Percentiles rank a stretch among this genome's conserved stretches.
phyloP scores from a whole-genome alignment of 768 basidiomycete species.

The Lactifluus piperatus region DNA sequence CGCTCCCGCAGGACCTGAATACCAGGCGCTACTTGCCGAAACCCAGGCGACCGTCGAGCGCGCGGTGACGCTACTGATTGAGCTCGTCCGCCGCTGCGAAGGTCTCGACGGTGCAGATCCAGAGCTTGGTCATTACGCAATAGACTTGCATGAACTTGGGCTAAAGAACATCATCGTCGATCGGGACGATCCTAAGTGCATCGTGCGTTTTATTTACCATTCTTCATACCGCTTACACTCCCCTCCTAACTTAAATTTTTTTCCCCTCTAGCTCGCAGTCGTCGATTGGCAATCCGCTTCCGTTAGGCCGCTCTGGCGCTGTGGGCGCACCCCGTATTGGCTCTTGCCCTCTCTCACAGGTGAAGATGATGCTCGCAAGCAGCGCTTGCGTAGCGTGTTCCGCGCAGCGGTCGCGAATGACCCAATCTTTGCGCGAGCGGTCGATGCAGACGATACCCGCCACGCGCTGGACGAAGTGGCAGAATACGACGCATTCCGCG shows the following conservation, averaged over 20 bases:
- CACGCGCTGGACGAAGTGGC: constrained; percentile 28
- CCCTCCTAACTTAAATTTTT: no score
- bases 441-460: constrained; percentile 27
- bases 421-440: constrained; percentile 24
- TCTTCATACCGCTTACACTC: not conserved
- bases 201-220: constrained; percentile 20
- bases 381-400: constrained; percentile 23
- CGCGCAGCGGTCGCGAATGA: constrained; percentile 20
- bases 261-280: constrained; percentile 20
- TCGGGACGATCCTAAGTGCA: constrained; percentile 23
- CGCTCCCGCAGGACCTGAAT: constrained; percentile 23
- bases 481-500: constrained; percentile 28
- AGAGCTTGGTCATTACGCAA: constrained; percentile 26
- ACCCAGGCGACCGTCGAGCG: constrained; percentile 26
- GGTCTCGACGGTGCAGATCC: constrained; percentile 29
- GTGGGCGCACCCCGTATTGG: constrained; percentile 29
- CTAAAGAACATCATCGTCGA: constrained; percentile 27
- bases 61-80: constrained; percentile 25
- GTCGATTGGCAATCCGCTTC: constrained; percentile 26
- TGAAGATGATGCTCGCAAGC: constrained; percentile 15
- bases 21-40: constrained; percentile 26
- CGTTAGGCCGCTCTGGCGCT: constrained; percentile 28
- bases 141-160: constrained; percentile 26
- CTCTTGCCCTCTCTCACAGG: constrained; percentile 23
- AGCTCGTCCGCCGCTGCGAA: constrained; percentile 25